Percentiles rank a stretch among this genome's conserved stretches.
phyloP scores from a whole-genome alignment of 495 filamentous ascomycete genomes.

The Aspergillus bertholletiae region DNA sequence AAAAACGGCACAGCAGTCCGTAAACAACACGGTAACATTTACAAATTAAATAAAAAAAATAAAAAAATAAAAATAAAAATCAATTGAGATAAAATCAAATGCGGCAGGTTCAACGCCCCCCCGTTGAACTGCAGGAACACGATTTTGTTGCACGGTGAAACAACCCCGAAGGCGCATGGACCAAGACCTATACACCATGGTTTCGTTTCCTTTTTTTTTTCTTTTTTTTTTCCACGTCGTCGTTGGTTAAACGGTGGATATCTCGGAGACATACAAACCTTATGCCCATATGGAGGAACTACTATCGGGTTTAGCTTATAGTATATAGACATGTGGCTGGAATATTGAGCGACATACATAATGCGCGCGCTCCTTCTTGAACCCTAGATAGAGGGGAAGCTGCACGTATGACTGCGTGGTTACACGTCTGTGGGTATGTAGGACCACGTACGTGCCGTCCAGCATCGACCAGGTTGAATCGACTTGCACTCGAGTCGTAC shows the following conservation, averaged over 20 bases:
- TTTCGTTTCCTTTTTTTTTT: background rate
- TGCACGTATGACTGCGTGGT: background rate
- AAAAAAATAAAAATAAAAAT: background rate
- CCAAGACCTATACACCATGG: background rate
- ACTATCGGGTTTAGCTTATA: background rate
- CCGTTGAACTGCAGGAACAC: conserved; percentile 5
- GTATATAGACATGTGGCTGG: background rate
- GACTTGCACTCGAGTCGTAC: background rate
- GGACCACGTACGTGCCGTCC: background rate
- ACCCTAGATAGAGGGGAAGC: background rate
- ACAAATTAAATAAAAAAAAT: too few species aligned
- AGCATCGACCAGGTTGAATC: background rate
- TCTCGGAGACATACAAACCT: background rate
- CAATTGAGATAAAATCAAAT: background rate
- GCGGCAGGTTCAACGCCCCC: conserved; percentile 1
- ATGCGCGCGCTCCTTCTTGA: background rate
- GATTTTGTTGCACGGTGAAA: conserved; percentile 8
- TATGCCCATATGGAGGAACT: background rate
- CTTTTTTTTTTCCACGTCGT: background rate
- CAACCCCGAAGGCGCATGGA: conserved; percentile 2
- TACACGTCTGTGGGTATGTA: background rate
- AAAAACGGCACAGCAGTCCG: background rate
- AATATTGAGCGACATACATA: background rate
- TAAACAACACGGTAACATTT: too few species aligned
- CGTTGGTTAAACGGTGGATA: background rate